Conservation (phyloP, 2,329 filamentous ascomycete genomes). For the Pseudofabraea citricarpa region DNA sequence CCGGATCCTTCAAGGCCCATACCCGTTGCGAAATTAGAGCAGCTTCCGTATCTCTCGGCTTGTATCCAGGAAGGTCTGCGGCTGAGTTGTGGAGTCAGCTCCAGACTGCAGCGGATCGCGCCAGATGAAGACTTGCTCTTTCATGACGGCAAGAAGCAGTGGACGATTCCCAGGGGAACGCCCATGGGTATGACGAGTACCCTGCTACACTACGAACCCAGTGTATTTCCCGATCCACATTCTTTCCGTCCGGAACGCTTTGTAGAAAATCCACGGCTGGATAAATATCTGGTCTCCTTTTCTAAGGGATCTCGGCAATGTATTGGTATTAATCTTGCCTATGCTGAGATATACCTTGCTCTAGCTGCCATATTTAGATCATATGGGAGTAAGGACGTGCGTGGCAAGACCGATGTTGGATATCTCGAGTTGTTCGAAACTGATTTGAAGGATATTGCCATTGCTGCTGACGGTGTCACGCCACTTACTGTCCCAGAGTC, state of each 20-base stretch:
- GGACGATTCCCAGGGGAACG: slow-evolving; percentile 24
- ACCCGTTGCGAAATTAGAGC: slow-evolving; percentile 16
- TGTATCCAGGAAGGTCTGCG: slow-evolving; percentile 31
- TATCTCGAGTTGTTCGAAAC: slow-evolving; percentile 22
- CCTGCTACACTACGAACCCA: slow-evolving; percentile 35
- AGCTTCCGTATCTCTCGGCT: slow-evolving; percentile 26
- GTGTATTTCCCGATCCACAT: slow-evolving; percentile 32
- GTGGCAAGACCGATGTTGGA: slow-evolving; percentile 11
- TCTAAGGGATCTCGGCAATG: slow-evolving; percentile 37
- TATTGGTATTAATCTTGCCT: slow-evolving; percentile 29
- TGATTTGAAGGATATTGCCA: slow-evolving; percentile 11
- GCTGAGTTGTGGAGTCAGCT: slow-evolving; percentile 25
- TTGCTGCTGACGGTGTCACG: neutral
- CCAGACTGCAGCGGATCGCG: slow-evolving; percentile 23
- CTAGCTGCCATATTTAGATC: slow-evolving; percentile 5
- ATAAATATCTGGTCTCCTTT: slow-evolving; percentile 36
- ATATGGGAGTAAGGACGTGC: slow-evolving; percentile 8
- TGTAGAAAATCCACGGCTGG: slow-evolving; percentile 30
- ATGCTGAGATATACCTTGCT: slow-evolving; percentile 8
- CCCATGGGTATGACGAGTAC: slow-evolving; percentile 34
- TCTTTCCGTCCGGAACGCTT: slow-evolving; percentile 36
- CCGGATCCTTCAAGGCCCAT: slow-evolving; percentile 6
- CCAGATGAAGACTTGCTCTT: slow-evolving; percentile 15
- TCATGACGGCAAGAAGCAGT: slow-evolving; percentile 10
- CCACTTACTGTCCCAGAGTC: neutral